phyloP scores from a whole-genome alignment of 23 red algal genomes.

The Gracilariopsis chorda region DNA sequence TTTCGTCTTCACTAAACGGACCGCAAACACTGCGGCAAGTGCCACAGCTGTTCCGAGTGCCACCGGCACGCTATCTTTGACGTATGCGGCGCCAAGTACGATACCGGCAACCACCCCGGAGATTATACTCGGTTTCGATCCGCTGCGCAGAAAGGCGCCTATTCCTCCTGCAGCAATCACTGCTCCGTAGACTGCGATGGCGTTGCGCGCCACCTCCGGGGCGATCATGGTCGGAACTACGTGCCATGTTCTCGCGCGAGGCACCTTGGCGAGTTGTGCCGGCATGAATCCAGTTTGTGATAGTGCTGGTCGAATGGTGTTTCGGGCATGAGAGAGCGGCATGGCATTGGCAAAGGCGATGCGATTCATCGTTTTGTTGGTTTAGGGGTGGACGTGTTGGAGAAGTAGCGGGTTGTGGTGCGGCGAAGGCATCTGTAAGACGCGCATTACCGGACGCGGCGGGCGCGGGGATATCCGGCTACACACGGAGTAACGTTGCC shows the following conservation, averaged over 20 bases:
- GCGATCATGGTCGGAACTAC: constrained; percentile 10
- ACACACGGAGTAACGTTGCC: no score
- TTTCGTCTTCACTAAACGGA: constrained; percentile 86
- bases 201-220: constrained; percentile 23
- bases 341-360: not conserved
- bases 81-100: constrained; percentile 66
- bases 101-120: constrained; percentile 69
- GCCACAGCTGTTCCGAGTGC: constrained; percentile 69
- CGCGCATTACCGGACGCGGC: no score
- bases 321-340: not conserved
- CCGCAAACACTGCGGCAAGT: constrained; percentile 68
- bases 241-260: not conserved
- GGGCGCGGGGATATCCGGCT: no score
- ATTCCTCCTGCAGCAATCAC: constrained; percentile 76
- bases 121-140: constrained; percentile 53
- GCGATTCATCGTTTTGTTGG: not conserved
- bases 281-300: not conserved
- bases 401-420: no score
- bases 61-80: constrained; percentile 46
- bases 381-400: no score
- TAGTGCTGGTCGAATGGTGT: not conserved
- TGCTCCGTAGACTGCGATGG: constrained; percentile 67
- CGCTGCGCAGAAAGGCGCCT: constrained; percentile 59
- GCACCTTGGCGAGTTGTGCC: not conserved
- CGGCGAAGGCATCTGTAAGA: no score